Evolutionary conservation across 495 filamentous ascomycete species (phyloP).

Genomic region (Rhypophila decipiens): DNA sequence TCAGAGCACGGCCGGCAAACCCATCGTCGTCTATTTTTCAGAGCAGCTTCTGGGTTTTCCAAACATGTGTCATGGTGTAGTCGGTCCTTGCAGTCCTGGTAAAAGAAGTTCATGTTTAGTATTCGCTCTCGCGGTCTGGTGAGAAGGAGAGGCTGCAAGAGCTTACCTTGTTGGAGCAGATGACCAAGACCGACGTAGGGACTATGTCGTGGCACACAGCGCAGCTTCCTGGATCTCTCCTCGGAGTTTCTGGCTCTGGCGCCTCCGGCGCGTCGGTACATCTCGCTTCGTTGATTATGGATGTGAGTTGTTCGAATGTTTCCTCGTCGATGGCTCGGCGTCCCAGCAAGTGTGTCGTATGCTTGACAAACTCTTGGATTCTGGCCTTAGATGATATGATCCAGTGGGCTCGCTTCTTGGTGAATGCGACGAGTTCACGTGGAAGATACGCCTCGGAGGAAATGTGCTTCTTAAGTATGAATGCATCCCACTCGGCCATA

Average conservation of each 20-base stretch:
- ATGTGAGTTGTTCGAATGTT: conserved; percentile 27
- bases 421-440: conserved; percentile 37
- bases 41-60: conserved; percentile 9
- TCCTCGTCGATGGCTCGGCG: conserved; percentile 31
- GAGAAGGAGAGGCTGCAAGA: conserved; percentile 13
- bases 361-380: conserved; percentile 40
- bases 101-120: too few relatives aligned
- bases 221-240: conserved; percentile 27
- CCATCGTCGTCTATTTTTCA: conserved; percentile 8
- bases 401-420: conserved; percentile 38
- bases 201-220: conserved; percentile 32
- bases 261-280: conserved; percentile 3
- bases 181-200: conserved; percentile 27
- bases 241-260: conserved; percentile 15
- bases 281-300: conserved; percentile 30
- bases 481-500: conserved; percentile 45
- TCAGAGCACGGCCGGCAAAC: too few relatives aligned
- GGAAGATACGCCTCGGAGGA: conserved; percentile 42
- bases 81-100: conserved; percentile 31
- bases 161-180: conserved; percentile 41
- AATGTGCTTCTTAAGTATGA: conserved; percentile 38
- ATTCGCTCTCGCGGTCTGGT: too few relatives aligned
- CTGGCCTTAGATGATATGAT: conserved; percentile 29
- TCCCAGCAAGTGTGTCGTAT: conserved; percentile 37
- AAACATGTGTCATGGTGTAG: conserved; percentile 24